Evolutionary conservation across 805 yeast genomes (phyloP).

Genomic region (Ogataea paraovalis): DNA sequence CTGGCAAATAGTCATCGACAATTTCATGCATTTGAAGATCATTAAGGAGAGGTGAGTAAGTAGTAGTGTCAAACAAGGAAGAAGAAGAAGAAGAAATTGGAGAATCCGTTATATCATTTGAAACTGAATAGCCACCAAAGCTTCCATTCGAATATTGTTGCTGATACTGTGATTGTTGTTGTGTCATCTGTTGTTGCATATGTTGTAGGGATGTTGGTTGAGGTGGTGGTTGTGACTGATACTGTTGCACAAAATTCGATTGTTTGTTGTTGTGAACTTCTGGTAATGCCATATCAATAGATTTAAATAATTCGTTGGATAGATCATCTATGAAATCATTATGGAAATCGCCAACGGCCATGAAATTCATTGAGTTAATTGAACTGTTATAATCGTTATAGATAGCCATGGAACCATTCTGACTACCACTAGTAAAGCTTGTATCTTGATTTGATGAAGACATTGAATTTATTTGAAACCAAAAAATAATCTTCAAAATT

Average conservation of each 20-base stretch:
- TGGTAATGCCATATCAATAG: not conserved
- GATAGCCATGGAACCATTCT: not conserved
- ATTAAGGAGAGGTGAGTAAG: constrained; percentile 12
- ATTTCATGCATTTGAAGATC: constrained; percentile 12
- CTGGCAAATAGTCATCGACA: constrained; percentile 4
- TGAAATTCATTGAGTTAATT: not conserved
- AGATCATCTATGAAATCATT: not conserved
- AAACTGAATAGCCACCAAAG: not conserved
- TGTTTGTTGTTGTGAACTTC: not conserved
- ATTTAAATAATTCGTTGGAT: not conserved
- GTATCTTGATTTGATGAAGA: not conserved
- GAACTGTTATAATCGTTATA: not conserved
- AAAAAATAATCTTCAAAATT: not conserved
- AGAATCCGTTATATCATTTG: constrained; percentile 9
- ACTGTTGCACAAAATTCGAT: not conserved
- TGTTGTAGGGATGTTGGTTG: not conserved
- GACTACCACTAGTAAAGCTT: not conserved
- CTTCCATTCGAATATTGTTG: not conserved
- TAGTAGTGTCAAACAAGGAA: constrained; percentile 13
- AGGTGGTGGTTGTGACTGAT: not conserved
- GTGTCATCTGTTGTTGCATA: not conserved
- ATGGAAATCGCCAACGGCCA: not conserved
- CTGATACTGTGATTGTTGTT: not conserved
- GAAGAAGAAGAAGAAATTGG: constrained; percentile 20
- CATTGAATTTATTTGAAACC: not conserved